Percentiles rank a stretch among this genome's conserved stretches.
These are phyloP conservation scores for Streptanthus diversifolius DNA, from an alignment of 345 rosid species.

Conservation along the genomic window DNA sequence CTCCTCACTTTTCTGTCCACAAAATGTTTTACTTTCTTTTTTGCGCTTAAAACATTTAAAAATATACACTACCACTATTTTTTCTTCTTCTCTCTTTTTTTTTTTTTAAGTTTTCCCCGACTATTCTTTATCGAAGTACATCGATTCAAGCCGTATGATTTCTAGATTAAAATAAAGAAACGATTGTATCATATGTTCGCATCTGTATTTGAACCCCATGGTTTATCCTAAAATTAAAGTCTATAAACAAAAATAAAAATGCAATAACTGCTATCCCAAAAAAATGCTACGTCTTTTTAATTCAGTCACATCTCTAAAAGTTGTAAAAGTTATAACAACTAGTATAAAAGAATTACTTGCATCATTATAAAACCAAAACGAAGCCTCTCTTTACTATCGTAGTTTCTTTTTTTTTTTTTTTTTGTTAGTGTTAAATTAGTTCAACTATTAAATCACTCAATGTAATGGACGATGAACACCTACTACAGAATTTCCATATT, in stretches of 20 bases:
- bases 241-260: neutral
- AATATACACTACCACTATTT: neutral
- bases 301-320: neutral
- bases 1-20: slow-evolving; percentile 28
- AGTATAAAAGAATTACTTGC: no score
- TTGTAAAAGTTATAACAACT: neutral
- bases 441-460: neutral
- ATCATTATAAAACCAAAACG: neutral
- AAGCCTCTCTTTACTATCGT: neutral
- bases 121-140: neutral
- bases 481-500: slow-evolving; percentile 12
- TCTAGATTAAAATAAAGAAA: no score
- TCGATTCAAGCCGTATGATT: neutral
- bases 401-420: neutral
- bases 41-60: neutral
- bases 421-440: neutral
- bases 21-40: neutral
- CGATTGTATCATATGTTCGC: no score
- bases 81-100: neutral
- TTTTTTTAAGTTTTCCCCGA: neutral
- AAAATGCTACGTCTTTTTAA: neutral
- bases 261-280: no score
- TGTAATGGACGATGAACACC: neutral
- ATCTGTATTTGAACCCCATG: no score
- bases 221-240: neutral